Conservation (phyloP, 306 rosid species). For the Lupinus albus region DNA sequence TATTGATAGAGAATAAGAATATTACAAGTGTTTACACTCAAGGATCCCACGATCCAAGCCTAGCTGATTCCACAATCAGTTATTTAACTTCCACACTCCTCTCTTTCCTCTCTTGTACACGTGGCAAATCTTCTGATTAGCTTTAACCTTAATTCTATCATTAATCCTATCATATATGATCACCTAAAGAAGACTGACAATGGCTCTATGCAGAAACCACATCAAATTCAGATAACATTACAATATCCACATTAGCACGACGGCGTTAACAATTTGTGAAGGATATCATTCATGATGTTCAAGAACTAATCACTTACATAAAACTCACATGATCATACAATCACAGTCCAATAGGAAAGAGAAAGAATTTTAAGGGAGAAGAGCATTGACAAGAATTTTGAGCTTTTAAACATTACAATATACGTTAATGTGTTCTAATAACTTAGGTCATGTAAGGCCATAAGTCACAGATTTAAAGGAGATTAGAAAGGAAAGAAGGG, state of each 20-base stretch:
- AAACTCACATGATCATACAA: no score
- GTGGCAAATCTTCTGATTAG: no score
- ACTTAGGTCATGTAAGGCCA: slow-evolving; percentile 1
- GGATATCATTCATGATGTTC: neutral
- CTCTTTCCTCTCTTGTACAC: no score
- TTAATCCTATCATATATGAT: no score
- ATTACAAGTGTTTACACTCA: no score
- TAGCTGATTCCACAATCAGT: no score
- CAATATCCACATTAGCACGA: slow-evolving; percentile 13
- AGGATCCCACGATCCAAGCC: no score
- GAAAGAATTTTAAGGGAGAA: slow-evolving; percentile 14
- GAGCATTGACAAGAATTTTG: neutral
- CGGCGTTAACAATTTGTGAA: neutral
- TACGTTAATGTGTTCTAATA: slow-evolving; percentile 11
- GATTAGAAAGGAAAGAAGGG: slow-evolving; percentile 12
- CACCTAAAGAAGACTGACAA: slow-evolving; percentile 22
- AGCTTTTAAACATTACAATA: slow-evolving; percentile 15
- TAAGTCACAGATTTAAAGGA: neutral
- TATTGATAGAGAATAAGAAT: no score
- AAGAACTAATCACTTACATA: no score
- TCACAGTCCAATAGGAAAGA: neutral
- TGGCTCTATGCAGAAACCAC: slow-evolving; percentile 9
- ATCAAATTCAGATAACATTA: slow-evolving; percentile 13
- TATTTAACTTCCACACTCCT: no score
- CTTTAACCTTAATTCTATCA: no score